Evolutionary conservation across 116 monocot species (phyloP), one percentile per base, ranked within the genome.

Genomic region (Posidonia oceanica): DNA sequence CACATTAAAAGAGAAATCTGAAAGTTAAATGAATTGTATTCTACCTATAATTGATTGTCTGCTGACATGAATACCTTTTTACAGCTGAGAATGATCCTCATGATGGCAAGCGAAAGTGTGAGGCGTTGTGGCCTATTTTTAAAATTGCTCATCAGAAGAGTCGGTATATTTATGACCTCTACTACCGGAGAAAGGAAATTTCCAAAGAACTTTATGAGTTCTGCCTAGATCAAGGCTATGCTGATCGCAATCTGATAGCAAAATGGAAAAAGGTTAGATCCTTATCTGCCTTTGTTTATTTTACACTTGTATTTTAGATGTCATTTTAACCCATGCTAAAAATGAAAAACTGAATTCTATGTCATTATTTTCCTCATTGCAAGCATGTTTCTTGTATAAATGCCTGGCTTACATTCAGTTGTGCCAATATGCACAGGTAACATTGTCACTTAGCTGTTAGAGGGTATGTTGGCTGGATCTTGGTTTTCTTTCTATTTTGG

Each of bases 221-320:
- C 72, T 89, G 92, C 76, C 69, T 97, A 61, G 92, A 92, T 48
- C 89, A 97, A 78, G 87, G 87, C 11, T 82, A 97, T 77, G 92
- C 97, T 5, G 97, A 97, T 64, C 75, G 72, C 7, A 97, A 92
- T 83, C 69, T 97, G 59, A 92, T 97, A 74, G 97, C 89, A 38
- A 97, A 97, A 66, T 92, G 97, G 97, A 92, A 97, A 76, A 92
- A 97, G 92, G 97, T 97, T 59, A 12, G 75, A n/a, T 60, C 36
- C 48, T 48, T 48, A 48, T 48, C 48, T 29, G 29, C 29, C 29
- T 48, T 48, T 48, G 7, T 10, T 48, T 12, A 7, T 48, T 48
- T 2, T 1, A 48, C 48, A 5, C 8, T 42, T 42, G 48, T 8
- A 48, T 1, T 48, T 48, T 48, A 10, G 48, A 48, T 48, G 48